phyloP scores from a whole-genome alignment of 768 basidiomycete species.

The Tricholomella constricta region DNA sequence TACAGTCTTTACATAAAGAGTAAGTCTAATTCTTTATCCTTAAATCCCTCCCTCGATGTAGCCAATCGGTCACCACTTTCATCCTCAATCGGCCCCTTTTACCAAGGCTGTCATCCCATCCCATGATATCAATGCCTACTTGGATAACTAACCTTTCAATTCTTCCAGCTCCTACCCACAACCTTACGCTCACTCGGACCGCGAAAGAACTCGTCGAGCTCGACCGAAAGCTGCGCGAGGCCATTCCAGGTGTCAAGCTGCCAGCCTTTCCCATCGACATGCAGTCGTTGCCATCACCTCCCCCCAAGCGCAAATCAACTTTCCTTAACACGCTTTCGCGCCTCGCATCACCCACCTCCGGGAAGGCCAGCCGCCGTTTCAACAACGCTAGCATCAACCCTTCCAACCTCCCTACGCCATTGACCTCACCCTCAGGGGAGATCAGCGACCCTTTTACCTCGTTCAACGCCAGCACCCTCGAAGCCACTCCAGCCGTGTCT shows the following conservation, averaged over 20 bases:
- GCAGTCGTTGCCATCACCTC: constrained; percentile 47
- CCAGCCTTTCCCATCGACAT: constrained; percentile 66
- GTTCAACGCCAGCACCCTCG: constrained; percentile 34
- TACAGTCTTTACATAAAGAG: constrained; percentile 92
- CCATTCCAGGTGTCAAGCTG: constrained; percentile 55
- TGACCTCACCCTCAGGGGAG: constrained; percentile 57
- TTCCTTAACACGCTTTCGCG: constrained; percentile 87
- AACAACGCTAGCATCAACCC: constrained; percentile 35
- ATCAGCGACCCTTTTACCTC: constrained; percentile 61
- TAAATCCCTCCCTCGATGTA: constrained; percentile 9
- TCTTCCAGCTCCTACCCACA: constrained; percentile 78
- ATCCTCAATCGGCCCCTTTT: constrained; percentile 12
- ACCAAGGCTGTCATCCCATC: constrained; percentile 1
- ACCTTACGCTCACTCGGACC: constrained; percentile 82
- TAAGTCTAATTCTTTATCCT: constrained; percentile 48
- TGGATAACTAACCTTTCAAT: constrained; percentile 23
- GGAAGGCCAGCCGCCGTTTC: constrained; percentile 47
- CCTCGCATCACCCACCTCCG: constrained; percentile 70
- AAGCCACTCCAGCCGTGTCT: constrained; percentile 24
- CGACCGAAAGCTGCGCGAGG: constrained; percentile 76
- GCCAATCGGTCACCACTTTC: constrained; percentile 5
- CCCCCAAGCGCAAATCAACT: constrained; percentile 77
- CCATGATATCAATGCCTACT: constrained; percentile 1
- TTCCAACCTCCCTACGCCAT: constrained; percentile 45
- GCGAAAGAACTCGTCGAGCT: constrained; percentile 78